These are phyloP conservation scores for Lasiosphaeria miniovina DNA, from an alignment of 495 filamentous ascomycete species.

Conservation along the genomic window DNA sequence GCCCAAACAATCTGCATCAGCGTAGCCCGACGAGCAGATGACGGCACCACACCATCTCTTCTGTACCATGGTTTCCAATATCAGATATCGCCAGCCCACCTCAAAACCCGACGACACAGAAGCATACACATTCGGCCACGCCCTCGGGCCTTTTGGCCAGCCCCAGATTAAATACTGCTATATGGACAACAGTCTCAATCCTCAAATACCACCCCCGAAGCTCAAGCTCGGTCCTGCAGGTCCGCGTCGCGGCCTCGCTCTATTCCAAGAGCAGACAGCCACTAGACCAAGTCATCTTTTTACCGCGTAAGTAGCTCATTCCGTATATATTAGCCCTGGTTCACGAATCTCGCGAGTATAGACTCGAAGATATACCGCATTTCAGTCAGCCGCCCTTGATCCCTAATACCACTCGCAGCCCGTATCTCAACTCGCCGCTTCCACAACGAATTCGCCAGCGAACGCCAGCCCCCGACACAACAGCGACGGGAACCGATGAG, in stretches of 20 bases:
- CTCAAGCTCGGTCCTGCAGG: slow-evolving; percentile 6
- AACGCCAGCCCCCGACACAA: background rate
- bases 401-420: slow-evolving; percentile 5
- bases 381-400: background rate
- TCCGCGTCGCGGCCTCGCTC: slow-evolving; percentile 10
- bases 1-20: background rate
- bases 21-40: background rate
- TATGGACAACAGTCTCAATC: slow-evolving; percentile 11
- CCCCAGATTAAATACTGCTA: slow-evolving; percentile 10
- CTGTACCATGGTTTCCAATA: background rate
- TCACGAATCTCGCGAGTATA: background rate
- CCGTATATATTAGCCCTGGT: background rate
- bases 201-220: slow-evolving; percentile 10
- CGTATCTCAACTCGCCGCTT: slow-evolving; percentile 7
- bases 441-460: slow-evolving; percentile 5
- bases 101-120: background rate
- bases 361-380: background rate
- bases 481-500: background rate
- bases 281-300: slow-evolving; percentile 6
- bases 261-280: slow-evolving; percentile 10
- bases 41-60: background rate
- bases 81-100: background rate
- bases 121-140: background rate
- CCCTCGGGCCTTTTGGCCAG: slow-evolving; percentile 9
- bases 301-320: background rate